These are phyloP conservation scores for Radiomyces spectabilis DNA, from an alignment of 192 early-diverging fungal species.

Conservation along the genomic window DNA sequence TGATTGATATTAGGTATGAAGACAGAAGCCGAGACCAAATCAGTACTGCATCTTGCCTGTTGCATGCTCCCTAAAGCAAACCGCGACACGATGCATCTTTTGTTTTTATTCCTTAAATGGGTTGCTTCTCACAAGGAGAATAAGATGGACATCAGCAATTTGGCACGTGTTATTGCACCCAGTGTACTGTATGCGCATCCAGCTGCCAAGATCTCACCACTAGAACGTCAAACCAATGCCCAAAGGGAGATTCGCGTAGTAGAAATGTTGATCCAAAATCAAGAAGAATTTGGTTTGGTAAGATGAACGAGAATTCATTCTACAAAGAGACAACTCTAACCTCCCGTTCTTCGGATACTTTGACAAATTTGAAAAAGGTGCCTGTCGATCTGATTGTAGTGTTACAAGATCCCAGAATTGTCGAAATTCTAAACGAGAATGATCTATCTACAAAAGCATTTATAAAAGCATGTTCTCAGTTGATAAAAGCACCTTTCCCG, in stretches of 20 bases:
- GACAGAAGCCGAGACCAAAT: constrained; percentile 44
- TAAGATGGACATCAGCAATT: constrained; percentile 88
- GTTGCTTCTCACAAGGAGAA: constrained; percentile 79
- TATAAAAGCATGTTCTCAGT: no score
- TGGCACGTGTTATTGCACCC: constrained; percentile 92
- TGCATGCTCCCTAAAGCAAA: constrained; percentile 87
- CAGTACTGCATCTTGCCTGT: constrained; percentile 69
- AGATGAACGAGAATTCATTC: not conserved
- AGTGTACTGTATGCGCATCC: constrained; percentile 82
- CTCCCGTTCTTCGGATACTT: no score
- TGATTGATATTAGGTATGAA: constrained; percentile 30
- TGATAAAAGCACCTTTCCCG: no score
- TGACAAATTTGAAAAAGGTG: no score
- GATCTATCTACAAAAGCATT: no score
- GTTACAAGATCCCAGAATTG: no score
- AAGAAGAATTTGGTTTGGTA: constrained; percentile 10
- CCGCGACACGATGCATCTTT: constrained; percentile 87
- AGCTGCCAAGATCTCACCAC: constrained; percentile 39
- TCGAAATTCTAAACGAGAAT: no score
- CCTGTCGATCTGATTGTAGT: no score
- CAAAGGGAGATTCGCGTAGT: constrained; percentile 15
- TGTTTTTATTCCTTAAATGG: constrained; percentile 76
- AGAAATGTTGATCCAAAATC: constrained; percentile 10
- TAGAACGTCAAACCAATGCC: not conserved
- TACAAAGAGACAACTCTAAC: no score